Evolutionary conservation across 1,284 basidiomycete species (phyloP), one percentile per base, ranked within the genome.

Genomic region (Flammula alnicola): DNA sequence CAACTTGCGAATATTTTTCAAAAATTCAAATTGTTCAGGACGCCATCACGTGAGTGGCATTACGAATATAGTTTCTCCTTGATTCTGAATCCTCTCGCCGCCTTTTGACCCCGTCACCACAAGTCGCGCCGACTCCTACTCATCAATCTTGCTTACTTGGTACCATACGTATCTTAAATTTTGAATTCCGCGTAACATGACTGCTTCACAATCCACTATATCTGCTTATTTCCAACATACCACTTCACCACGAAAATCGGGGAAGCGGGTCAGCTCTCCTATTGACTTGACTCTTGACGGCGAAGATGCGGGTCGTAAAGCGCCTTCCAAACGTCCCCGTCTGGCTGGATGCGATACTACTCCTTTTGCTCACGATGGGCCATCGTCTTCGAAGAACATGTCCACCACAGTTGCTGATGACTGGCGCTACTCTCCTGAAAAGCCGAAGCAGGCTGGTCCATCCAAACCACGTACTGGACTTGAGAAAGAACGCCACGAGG

Each of bases 211-310:
- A 49, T 58, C 77, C 2, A 75, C 68, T 0, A 77, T 87, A 38
- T 86, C 84, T 5, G 67, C 75, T 0, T 88, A 77, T 67, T 88
- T 88, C 60, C 64, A 74, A 4, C 64, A 58, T 12, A 30, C 29
- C 17, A 49, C 70, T 12, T 45, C 69, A 26, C 61, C 58, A 0
- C 60, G 63, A 30, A 67, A 63, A 54, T 37, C 57, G 25, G 61
- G 65, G 33, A 73, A 68, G 41, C 65, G 75, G 27, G 50, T 66
- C 9, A 57, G 46, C 39, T 69, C 74, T 8, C 73, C 75, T 16
- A 78, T 86, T 44, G 84, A 87, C 67, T 65, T 85, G 51, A 82
- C 85, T 6, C 41, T 63, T 11, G 75, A 77, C 37, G 75, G 59
- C 5, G 35, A 36, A 16, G 22, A 60, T 4, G 35, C 32, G 14